Conservation (phyloP, 208 protist genomes). For the Porcisia deanei region DNA sequence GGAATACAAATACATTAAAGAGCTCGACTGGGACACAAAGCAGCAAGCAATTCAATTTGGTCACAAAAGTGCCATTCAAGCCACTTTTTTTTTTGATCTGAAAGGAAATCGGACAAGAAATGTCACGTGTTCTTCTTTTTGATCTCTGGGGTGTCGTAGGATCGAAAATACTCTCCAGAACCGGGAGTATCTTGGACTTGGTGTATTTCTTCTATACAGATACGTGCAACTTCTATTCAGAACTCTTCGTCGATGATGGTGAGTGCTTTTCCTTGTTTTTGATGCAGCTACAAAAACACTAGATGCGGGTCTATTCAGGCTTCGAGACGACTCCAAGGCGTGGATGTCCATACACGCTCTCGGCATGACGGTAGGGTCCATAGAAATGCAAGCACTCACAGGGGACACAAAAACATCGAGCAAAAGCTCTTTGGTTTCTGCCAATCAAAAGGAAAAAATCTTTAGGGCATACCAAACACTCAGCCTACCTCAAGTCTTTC, state of each 20-base stretch:
- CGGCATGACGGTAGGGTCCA: too few relatives aligned
- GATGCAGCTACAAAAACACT: not conserved
- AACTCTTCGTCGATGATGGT: not conserved
- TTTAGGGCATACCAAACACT: not conserved
- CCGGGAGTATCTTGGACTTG: not conserved
- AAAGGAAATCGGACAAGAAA: not conserved
- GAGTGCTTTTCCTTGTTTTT: not conserved
- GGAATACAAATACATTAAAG: not conserved
- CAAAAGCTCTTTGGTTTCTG: not conserved
- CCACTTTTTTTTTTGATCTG: not conserved
- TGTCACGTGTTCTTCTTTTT: not conserved
- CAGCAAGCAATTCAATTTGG: not conserved
- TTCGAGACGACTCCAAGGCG: not conserved
- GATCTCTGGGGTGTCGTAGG: not conserved
- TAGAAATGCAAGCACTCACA: not conserved
- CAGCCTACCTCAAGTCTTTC: not conserved
- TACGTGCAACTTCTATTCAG: not conserved
- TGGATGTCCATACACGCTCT: not conserved
- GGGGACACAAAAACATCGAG: not conserved
- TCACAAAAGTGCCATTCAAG: too few relatives aligned
- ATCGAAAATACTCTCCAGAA: not conserved
- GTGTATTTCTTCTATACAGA: not conserved
- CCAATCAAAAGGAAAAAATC: not conserved
- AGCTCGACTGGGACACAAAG: not conserved
- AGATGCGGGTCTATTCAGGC: not conserved